phyloP scores from a whole-genome alignment of 768 basidiomycete genomes.

The Coprinellus aureogranulatus region DNA sequence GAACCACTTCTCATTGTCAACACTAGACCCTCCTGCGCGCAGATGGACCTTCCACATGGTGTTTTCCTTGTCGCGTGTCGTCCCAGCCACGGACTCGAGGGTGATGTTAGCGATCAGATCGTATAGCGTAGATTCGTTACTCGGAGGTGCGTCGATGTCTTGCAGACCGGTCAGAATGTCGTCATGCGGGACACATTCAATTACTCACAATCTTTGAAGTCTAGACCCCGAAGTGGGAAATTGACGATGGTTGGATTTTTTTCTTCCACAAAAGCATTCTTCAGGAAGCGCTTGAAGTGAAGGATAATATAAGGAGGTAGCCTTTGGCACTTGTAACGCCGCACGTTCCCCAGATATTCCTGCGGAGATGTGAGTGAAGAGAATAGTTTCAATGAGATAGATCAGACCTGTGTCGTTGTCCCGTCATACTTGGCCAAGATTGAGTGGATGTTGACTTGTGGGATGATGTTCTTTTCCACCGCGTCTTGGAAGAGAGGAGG shows the following conservation, averaged over 20 bases:
- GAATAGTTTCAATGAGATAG: neutral
- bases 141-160: constrained; percentile 77
- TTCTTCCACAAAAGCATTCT: constrained; percentile 95
- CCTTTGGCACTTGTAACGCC: constrained; percentile 85
- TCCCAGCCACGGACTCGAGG: constrained; percentile 94
- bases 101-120: constrained; percentile 96
- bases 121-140: constrained; percentile 68
- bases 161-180: constrained; percentile 20
- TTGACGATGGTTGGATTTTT: constrained; percentile 99
- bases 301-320: constrained; percentile 92
- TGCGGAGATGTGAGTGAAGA: constrained; percentile 24
- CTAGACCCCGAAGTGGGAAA: constrained; percentile 90
- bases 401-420: constrained; percentile 71
- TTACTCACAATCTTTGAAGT: constrained; percentile 85
- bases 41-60: constrained; percentile 93
- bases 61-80: constrained; percentile 86
- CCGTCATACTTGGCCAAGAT: constrained; percentile 96
- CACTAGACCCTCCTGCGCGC: constrained; percentile 69
- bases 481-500: constrained; percentile 97
- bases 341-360: constrained; percentile 84
- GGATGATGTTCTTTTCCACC: constrained; percentile 97
- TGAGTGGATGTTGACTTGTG: constrained; percentile 89
- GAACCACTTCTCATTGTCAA: constrained; percentile 90
- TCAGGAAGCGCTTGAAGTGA: constrained; percentile 95
- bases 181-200: constrained; percentile 18